Conservation (phyloP, 2,329 filamentous ascomycete genomes). For the Talaromyces sp. region DNA sequence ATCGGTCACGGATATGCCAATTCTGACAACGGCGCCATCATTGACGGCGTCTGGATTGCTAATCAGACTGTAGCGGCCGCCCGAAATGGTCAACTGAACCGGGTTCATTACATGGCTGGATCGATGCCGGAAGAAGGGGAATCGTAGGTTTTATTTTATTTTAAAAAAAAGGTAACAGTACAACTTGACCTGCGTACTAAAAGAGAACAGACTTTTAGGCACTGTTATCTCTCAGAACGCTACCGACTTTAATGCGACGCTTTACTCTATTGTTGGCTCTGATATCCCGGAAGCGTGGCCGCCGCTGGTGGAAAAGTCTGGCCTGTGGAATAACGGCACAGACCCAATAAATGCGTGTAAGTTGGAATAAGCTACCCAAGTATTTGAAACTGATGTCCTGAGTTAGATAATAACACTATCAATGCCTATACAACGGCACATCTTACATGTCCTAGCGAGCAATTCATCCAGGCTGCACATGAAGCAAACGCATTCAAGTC, state of each 20-base stretch:
- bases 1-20: neutral
- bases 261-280: neutral
- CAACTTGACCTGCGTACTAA: no score
- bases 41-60: slow-evolving; percentile 6
- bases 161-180: no score
- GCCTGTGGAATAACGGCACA: neutral
- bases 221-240: slow-evolving; percentile 6
- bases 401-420: slow-evolving; percentile 2
- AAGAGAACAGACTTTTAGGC: neutral
- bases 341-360: neutral
- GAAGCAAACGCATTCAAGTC: no score
- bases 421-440: slow-evolving; percentile 7
- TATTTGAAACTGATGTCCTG: neutral
- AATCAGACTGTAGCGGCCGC: slow-evolving; percentile 3
- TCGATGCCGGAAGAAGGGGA: slow-evolving; percentile 12
- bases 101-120: slow-evolving; percentile 4
- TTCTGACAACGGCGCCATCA: neutral
- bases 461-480: neutral
- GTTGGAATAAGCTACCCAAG: neutral
- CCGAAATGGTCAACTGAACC: slow-evolving; percentile 1
- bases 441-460: slow-evolving; percentile 7
- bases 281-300: neutral
- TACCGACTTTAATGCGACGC: neutral
- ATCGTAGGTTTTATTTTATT: neutral
- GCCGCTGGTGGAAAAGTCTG: neutral